These are phyloP conservation scores for Kluyveromyces marxianus DNA, from an alignment of 1,139 yeast genomes.

Conservation along the genomic window DNA sequence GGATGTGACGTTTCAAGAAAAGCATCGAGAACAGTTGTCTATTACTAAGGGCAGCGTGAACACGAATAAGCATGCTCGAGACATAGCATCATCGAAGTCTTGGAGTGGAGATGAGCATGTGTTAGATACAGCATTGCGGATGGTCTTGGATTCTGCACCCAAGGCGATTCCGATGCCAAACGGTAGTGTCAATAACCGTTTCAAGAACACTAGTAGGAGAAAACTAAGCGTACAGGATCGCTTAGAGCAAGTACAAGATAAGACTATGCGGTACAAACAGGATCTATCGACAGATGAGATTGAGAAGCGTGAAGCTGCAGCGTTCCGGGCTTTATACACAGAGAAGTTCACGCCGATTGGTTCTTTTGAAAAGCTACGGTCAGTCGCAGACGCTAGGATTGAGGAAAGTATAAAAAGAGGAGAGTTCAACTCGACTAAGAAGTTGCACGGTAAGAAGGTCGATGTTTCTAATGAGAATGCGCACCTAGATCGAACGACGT, in stretches of 20 bases:
- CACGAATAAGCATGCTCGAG: conserved; percentile 46
- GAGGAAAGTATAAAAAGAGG: conserved; percentile 71
- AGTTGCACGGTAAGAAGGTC: conserved; percentile 43
- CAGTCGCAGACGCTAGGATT: conserved; percentile 67
- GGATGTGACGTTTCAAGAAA: conserved; percentile 29
- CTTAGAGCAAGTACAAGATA: conserved; percentile 54
- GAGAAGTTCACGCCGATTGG: conserved; percentile 52
- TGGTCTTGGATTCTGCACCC: conserved; percentile 47
- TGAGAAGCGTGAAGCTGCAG: conserved; percentile 37
- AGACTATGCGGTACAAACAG: conserved; percentile 55
- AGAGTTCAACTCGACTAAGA: conserved; percentile 48
- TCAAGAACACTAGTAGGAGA: background rate
- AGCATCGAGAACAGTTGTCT: conserved; percentile 36
- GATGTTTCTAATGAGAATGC: conserved; percentile 39
- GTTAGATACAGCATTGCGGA: conserved; percentile 48
- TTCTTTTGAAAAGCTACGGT: conserved; percentile 41
- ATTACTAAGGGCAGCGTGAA: conserved; percentile 35
- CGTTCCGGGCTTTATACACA: conserved; percentile 51
- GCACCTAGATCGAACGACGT: conserved; percentile 54
- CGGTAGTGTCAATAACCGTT: background rate
- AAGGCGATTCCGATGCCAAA: background rate
- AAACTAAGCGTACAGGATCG: conserved; percentile 32
- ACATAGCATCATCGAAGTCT: conserved; percentile 47
- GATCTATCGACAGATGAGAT: conserved; percentile 30
- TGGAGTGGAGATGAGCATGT: conserved; percentile 63